These are phyloP conservation scores for Ajuga chamaepitys DNA, from an alignment of 257 asterid genomes.

Conservation along the genomic window DNA sequence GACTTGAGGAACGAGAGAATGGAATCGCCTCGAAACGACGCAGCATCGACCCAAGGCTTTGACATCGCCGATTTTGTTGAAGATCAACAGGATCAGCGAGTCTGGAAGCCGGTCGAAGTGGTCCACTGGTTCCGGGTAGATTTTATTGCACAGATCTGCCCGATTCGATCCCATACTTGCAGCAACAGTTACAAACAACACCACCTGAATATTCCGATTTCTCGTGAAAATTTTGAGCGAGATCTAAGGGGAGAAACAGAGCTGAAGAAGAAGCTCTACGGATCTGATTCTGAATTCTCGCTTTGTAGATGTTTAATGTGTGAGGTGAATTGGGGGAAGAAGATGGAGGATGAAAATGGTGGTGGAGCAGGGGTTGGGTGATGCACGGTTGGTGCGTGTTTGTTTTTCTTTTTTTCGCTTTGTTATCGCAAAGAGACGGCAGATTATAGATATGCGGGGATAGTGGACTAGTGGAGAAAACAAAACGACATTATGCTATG, in stretches of 20 bases:
- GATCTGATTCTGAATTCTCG: neutral
- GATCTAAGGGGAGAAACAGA: neutral
- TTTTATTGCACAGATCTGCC: conserved; percentile 21
- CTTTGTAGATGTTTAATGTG: neutral
- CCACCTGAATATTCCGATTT: neutral
- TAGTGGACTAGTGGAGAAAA: neutral
- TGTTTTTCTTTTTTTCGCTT: neutral
- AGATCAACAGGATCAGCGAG: conserved; percentile 58
- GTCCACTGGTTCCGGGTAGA: conserved; percentile 56
- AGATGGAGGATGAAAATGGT: conserved; percentile 3
- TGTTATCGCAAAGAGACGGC: neutral
- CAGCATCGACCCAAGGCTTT: conserved; percentile 82
- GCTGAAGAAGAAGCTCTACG: neutral
- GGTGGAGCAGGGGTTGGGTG: conserved; percentile 23
- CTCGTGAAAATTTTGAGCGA: neutral
- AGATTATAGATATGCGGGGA: neutral
- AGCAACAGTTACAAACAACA: neutral
- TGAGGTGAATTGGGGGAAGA: neutral
- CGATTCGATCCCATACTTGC: conserved; percentile 33
- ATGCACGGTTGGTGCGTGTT: conserved; percentile 10
- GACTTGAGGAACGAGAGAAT: conserved; percentile 72
- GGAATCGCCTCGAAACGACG: conserved; percentile 66
- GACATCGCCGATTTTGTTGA: conserved; percentile 87
- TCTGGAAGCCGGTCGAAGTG: conserved; percentile 73
- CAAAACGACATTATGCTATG: conserved; percentile 4